Percentiles rank a stretch among this genome's conserved stretches.
phyloP scores from a whole-genome alignment of 345 rosid genomes.

The Euclidium syriacum region DNA sequence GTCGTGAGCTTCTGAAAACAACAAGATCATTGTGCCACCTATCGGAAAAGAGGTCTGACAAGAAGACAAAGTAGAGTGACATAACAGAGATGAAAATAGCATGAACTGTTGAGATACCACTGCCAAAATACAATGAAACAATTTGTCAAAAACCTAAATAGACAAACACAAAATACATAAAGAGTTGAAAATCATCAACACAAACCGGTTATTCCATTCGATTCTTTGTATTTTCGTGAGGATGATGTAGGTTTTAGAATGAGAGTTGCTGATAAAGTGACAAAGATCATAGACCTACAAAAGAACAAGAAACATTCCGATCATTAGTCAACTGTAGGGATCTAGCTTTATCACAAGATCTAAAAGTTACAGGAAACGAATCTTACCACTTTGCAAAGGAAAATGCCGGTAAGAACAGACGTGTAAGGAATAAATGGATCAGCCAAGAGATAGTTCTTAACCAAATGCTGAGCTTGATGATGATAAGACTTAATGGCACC shows the following conservation, averaged over 20 bases:
- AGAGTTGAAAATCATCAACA: conserved; percentile 8
- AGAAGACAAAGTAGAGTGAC: conserved; percentile 73
- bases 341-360: background rate
- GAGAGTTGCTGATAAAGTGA: conserved; percentile 57
- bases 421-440: conserved; percentile 75
- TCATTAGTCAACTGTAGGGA: background rate
- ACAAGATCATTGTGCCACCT: conserved; percentile 41
- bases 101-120: conserved; percentile 80
- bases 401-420: conserved; percentile 65
- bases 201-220: conserved; percentile 94
- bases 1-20: conserved; percentile 58
- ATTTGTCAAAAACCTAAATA: background rate
- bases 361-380: background rate
- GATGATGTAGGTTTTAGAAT: conserved; percentile 57
- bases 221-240: conserved; percentile 60
- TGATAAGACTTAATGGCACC: conserved; percentile 49
- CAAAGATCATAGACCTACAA: conserved; percentile 69
- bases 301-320: background rate
- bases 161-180: background rate
- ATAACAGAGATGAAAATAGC: conserved; percentile 60
- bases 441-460: conserved; percentile 59
- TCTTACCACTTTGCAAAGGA: conserved; percentile 88
- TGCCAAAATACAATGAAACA: conserved; percentile 29
- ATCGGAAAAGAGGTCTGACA: conserved; percentile 79
- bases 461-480: conserved; percentile 63